Evolutionary conservation across 1,284 basidiomycete genomes (phyloP), one percentile per base, ranked within the genome.

Genomic region (Puccinia coronata): DNA sequence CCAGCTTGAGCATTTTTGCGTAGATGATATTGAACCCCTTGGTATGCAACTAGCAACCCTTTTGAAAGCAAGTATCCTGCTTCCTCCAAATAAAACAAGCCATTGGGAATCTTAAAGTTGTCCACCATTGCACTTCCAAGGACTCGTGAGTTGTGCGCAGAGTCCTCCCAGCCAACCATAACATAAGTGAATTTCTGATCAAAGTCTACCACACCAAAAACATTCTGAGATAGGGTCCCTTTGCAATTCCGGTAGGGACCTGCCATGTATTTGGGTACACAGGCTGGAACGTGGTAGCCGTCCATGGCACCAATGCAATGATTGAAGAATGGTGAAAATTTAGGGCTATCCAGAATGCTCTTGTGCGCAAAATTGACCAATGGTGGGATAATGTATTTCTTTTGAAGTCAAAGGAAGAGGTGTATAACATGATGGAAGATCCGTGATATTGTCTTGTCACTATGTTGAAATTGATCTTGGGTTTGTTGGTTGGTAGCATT

Each of bases 271-370:
- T 82, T 78, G 20, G 86, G 82, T 20, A 86, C 83, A 36, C 41
- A 83, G 20, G 83, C 85, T 49, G 84, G 82, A 47, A 88, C 85
- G 71, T 88, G 87, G 23, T 84, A 87, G 0, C 87, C 87, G 84
- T 89, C 88, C 34, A 89, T n/a, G n/a, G n/a, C 88, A 36, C 87
- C 87, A 69, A 88, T 61, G 11, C 84, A 85, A 82, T 85, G 82
- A 34, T 84, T 80, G 82, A 88, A 87, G 73, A 85, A 88, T 16
- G 87, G 87, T 76, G 79, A 87, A 59, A 87, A 86, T 88, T 86
- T 82, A 0, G 85, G 12, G 76, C 87, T 86, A 47, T 51, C 59
- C 70, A 72, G 61, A 83, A 84, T 74, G 16, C 11, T 34, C 20
- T 4, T 34, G 70, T 25, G 9, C 12, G 25, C 70, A n/a, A n/a